Percentiles rank a stretch among this genome's conserved stretches.
phyloP scores from a whole-genome alignment of 306 rosid genomes.

The Morella rubra region DNA sequence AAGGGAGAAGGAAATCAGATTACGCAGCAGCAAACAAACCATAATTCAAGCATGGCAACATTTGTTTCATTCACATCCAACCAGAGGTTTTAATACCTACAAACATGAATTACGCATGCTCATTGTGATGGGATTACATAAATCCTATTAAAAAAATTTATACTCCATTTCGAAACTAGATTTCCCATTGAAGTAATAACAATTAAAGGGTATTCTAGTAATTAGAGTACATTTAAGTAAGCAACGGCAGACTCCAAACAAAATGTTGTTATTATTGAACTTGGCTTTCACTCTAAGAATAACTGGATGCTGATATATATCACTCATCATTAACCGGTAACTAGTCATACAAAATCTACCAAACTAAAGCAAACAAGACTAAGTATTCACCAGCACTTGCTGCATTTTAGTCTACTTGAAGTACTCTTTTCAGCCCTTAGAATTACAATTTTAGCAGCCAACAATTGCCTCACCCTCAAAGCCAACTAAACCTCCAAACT shows the following conservation, averaged over 20 bases:
- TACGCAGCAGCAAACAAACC: background rate
- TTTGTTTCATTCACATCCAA: background rate
- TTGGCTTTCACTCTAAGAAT: no score
- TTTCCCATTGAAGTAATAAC: background rate
- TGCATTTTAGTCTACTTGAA: background rate
- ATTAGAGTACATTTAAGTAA: background rate
- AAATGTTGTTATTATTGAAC: background rate
- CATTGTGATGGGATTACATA: background rate
- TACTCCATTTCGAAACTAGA: background rate
- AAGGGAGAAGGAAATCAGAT: background rate
- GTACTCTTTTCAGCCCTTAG: background rate
- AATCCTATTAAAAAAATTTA: background rate
- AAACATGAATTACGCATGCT: background rate
- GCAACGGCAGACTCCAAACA: background rate
- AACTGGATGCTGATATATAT: no score
- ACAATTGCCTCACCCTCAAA: background rate
- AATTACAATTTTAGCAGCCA: background rate
- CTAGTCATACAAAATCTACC: background rate
- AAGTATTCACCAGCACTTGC: background rate
- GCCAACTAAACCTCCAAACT: background rate
- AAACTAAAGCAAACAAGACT: background rate
- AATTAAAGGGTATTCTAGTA: background rate
- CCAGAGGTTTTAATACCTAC: background rate
- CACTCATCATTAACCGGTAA: no score
- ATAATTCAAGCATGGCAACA: background rate